A percentile compares a stretch with the other conserved stretches of the same genome.
Evolutionary conservation across 1,139 yeast genomes (phyloP).

Genomic region (Zygosaccharomyces sapae): DNA sequence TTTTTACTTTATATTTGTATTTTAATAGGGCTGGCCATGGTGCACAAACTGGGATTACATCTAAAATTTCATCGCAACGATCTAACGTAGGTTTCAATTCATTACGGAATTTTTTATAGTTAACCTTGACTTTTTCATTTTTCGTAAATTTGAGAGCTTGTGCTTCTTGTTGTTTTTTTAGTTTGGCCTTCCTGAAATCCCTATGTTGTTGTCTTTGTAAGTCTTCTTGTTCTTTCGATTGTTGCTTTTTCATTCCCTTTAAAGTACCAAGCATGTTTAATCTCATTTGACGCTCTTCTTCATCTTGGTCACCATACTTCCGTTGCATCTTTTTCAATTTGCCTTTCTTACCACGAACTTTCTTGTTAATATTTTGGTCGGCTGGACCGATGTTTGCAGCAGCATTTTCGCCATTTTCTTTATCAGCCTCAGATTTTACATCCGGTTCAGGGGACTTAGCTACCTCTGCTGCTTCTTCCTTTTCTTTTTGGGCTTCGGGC

Average conservation of each 20-base stretch:
- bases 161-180: conserved; percentile 48
- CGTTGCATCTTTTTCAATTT: conserved; percentile 76
- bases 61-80: conserved; percentile 44
- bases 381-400: conserved; percentile 18
- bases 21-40: conserved; percentile 83
- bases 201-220: conserved; percentile 38
- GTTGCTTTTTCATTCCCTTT: conserved; percentile 55
- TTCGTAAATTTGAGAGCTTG: conserved; percentile 48
- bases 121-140: conserved; percentile 33
- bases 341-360: conserved; percentile 77
- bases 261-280: conserved; percentile 82
- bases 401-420: conserved; percentile 6
- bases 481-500: not conserved
- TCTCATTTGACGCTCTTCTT: conserved; percentile 69
- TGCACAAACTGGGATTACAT: conserved; percentile 81
- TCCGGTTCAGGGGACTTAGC: conserved; percentile 4
- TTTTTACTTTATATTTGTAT: conserved; percentile 75
- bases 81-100: conserved; percentile 40
- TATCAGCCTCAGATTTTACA: conserved; percentile 12
- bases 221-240: conserved; percentile 39
- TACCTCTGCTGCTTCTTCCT: conserved; percentile 2
- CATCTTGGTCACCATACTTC: conserved; percentile 89
- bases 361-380: conserved; percentile 31
- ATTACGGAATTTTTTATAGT: conserved; percentile 35
- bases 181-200: conserved; percentile 38